Percentiles rank a stretch among this genome's conserved stretches.
Conservation (phyloP, 163 green algal genomes). For the Trebouxiophyceae sp. region DNA sequence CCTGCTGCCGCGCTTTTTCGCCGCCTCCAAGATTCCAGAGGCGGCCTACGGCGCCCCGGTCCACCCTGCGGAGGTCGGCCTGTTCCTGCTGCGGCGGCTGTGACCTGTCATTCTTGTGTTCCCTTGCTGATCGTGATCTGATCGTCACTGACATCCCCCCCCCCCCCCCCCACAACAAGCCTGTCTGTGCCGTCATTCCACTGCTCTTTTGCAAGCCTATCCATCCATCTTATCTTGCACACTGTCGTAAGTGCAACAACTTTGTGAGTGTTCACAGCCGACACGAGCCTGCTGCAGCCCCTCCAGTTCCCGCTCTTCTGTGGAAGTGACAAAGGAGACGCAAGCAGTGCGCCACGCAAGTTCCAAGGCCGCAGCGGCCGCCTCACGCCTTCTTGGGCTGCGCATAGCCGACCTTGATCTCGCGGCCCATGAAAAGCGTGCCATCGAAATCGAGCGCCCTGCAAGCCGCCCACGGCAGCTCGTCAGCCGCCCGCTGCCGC, state of each 20-base stretch:
- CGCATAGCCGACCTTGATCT: conserved; percentile 51
- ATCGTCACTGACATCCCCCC: background rate
- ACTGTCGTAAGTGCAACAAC: too few species aligned
- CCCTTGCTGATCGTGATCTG: background rate
- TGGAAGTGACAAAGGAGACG: background rate
- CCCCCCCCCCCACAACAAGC: too few species aligned
- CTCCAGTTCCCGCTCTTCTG: background rate
- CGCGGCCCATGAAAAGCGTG: conserved; percentile 34
- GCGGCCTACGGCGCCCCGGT: background rate
- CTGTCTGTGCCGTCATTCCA: too few species aligned
- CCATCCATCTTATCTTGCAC: too few species aligned
- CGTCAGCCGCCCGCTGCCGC: too few species aligned
- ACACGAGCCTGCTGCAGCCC: background rate
- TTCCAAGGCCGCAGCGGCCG: background rate
- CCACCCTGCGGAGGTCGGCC: conserved; percentile 1
- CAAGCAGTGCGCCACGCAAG: background rate
- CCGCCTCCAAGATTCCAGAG: conserved; percentile 6
- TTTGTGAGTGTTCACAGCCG: background rate
- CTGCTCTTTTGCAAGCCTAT: too few species aligned
- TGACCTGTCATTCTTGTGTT: background rate
- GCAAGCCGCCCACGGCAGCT: too few species aligned
- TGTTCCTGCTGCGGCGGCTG: background rate
- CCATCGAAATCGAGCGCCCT: conserved; percentile 36
- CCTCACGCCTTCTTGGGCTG: conserved; percentile 40
- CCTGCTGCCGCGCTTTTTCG: conserved; percentile 9